These are phyloP conservation scores for Staphylotrichum longicolle DNA, from an alignment of 495 filamentous ascomycete genomes.

Conservation along the genomic window DNA sequence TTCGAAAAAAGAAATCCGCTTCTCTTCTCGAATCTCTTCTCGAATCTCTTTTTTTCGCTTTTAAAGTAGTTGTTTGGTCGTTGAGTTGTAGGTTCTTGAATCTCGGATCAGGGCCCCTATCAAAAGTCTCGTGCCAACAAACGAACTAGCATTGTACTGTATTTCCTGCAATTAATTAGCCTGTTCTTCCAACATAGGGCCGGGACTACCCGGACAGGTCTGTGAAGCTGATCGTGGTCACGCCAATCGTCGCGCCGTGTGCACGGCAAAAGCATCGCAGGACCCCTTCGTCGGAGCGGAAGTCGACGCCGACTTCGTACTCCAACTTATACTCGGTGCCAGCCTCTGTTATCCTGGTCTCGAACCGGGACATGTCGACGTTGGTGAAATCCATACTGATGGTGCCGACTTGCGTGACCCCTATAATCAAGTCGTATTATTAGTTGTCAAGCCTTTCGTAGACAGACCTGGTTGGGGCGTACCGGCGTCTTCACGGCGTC, in stretches of 20 bases:
- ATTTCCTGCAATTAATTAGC: too few species aligned
- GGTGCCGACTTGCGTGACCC: not conserved
- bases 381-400: not conserved
- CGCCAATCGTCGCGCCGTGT: not conserved
- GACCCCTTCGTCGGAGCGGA: slow-evolving; percentile 1
- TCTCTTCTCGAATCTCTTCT: too few species aligned
- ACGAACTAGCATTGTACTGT: too few species aligned
- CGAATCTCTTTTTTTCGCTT: too few species aligned
- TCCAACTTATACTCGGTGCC: not conserved
- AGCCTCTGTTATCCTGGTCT: not conserved
- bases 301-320: not conserved
- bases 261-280: not conserved
- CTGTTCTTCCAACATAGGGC: too few species aligned
- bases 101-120: too few species aligned
- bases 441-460: too few species aligned
- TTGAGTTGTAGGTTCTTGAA: too few species aligned
- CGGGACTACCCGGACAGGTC: not conserved
- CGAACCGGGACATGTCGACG: not conserved
- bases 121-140: too few species aligned
- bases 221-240: not conserved
- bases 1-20: too few species aligned
- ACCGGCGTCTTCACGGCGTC: not conserved
- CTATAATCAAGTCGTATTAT: not conserved
- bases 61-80: too few species aligned
- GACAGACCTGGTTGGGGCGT: not conserved